Percentiles rank a stretch among this genome's conserved stretches.
Conservation (phyloP, 331 rosid species). For the Quercus tomentella region DNA sequence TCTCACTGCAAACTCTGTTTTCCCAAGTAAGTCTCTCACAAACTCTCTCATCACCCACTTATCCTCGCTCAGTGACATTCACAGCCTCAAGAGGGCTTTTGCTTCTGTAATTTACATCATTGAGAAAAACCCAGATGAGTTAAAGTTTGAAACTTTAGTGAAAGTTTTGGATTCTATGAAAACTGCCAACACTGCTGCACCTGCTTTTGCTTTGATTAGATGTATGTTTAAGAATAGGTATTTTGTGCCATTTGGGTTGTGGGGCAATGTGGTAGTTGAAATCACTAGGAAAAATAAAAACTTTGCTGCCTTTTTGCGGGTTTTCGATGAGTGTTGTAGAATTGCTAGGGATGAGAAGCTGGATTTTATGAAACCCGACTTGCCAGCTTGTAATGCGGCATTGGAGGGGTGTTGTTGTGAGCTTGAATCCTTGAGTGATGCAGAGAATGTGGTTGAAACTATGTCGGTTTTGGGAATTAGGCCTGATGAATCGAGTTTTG, state of each 20-base stretch:
- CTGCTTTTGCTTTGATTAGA: slow-evolving; percentile 74
- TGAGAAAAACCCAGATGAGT: slow-evolving; percentile 48
- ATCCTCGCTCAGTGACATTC: slow-evolving; percentile 62
- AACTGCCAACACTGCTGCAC: slow-evolving; percentile 63
- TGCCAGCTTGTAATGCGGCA: slow-evolving; percentile 80
- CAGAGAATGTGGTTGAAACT: slow-evolving; percentile 59
- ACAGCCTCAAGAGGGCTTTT: slow-evolving; percentile 80
- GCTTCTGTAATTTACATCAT: slow-evolving; percentile 59
- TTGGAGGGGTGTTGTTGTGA: slow-evolving; percentile 71
- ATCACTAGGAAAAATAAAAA: slow-evolving; percentile 50
- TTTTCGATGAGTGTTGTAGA: slow-evolving; percentile 72
- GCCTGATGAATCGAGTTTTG: slow-evolving; percentile 76
- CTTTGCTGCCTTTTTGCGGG: slow-evolving; percentile 49
- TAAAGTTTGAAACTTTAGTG: slow-evolving; percentile 45
- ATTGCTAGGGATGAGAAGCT: slow-evolving; percentile 69
- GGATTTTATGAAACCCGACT: slow-evolving; percentile 67
- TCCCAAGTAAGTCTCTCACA: slow-evolving; percentile 75
- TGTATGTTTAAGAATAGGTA: slow-evolving; percentile 63
- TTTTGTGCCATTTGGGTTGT: slow-evolving; percentile 58
- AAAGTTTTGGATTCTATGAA: slow-evolving; percentile 55
- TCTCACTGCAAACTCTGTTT: slow-evolving; percentile 54
- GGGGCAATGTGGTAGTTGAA: slow-evolving; percentile 69
- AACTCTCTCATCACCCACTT: slow-evolving; percentile 65
- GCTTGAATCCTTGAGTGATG: slow-evolving; percentile 65
- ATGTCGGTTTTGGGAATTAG: slow-evolving; percentile 61